Conservation (phyloP, 768 basidiomycete genomes). For the Mycena venus region DNA sequence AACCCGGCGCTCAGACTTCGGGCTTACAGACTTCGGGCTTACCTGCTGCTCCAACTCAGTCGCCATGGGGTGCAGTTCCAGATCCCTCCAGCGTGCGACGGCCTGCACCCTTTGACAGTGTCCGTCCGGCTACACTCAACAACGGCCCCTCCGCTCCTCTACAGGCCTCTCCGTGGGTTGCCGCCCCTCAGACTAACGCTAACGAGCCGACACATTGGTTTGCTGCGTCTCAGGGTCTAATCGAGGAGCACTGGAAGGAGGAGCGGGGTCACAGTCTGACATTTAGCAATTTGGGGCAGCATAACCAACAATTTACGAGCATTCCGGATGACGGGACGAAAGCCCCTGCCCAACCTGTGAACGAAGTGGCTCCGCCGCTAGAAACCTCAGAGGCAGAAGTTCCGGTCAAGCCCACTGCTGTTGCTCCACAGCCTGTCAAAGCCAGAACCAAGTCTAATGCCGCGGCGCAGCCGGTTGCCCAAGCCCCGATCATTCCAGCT, state of each 20-base stretch:
- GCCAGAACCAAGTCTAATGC: conserved; percentile 28
- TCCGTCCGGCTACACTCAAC: conserved; percentile 53
- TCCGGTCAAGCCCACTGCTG: conserved; percentile 31
- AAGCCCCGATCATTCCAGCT: conserved; percentile 29
- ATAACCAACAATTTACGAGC: conserved; percentile 59
- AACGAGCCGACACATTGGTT: conserved; percentile 71
- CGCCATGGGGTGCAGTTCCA: conserved; percentile 52
- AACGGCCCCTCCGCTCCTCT: conserved; percentile 38
- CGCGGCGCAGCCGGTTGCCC: conserved; percentile 27
- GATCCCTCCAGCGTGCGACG: conserved; percentile 46
- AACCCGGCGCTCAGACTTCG: conserved; percentile 29
- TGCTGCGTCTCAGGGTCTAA: conserved; percentile 58
- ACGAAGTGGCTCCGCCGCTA: conserved; percentile 8
- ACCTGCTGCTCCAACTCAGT: conserved; percentile 41
- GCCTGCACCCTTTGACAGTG: conserved; percentile 57
- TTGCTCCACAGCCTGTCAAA: conserved; percentile 38
- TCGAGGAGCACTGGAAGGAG: conserved; percentile 62
- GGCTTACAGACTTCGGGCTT: conserved; percentile 27
- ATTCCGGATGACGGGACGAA: conserved; percentile 29
- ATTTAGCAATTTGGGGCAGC: conserved; percentile 69
- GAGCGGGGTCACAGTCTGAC: conserved; percentile 63
- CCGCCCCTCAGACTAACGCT: conserved; percentile 35
- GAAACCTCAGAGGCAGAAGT: conserved; percentile 27
- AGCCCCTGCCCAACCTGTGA: conserved; percentile 11
- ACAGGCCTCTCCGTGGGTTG: conserved; percentile 55